These are phyloP conservation scores for Chrysosporium queenslandicum DNA, from an alignment of 2,329 filamentous ascomycete genomes.

Conservation along the genomic window DNA sequence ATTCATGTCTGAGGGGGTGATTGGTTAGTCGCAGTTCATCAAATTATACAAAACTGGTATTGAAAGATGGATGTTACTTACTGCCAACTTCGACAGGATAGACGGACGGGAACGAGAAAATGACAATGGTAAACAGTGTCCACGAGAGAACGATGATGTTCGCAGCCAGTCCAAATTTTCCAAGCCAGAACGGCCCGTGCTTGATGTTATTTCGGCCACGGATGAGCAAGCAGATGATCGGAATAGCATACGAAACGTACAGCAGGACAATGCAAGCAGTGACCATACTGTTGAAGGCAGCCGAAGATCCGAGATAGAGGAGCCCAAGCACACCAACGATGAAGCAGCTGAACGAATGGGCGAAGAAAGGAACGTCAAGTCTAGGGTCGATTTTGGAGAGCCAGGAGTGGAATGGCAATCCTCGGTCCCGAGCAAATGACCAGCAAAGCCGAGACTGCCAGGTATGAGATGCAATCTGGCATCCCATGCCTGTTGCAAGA, in stretches of 20 bases:
- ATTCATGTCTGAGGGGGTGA: slow-evolving; percentile 32
- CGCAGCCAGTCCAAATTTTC: slow-evolving; percentile 33
- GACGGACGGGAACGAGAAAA: slow-evolving; percentile 37
- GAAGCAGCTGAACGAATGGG: slow-evolving; percentile 36
- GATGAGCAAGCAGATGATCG: slow-evolving; percentile 39
- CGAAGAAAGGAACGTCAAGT: slow-evolving; percentile 39
- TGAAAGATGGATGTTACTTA: slow-evolving; percentile 21
- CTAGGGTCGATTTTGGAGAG: slow-evolving; percentile 33
- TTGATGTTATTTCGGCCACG: slow-evolving; percentile 38
- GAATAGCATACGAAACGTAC: slow-evolving; percentile 40
- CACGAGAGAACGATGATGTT: slow-evolving; percentile 39
- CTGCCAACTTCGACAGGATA: slow-evolving; percentile 29
- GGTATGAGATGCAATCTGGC: slow-evolving; percentile 40
- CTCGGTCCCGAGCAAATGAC: slow-evolving; percentile 45
- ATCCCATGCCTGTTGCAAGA: slow-evolving; percentile 41
- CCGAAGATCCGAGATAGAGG: slow-evolving; percentile 38
- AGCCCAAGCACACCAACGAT: slow-evolving; percentile 40
- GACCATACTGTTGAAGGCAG: slow-evolving; percentile 37
- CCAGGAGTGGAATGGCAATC: slow-evolving; percentile 37
- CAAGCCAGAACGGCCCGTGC: slow-evolving; percentile 43
- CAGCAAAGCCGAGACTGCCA: slow-evolving; percentile 45
- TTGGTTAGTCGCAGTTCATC: background rate
- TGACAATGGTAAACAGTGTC: slow-evolving; percentile 41
- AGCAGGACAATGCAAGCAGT: slow-evolving; percentile 41
- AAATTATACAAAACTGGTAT: background rate